These are phyloP conservation scores for Juncus effusus DNA, from an alignment of 176 grass and related monocot species.

Conservation along the genomic window DNA sequence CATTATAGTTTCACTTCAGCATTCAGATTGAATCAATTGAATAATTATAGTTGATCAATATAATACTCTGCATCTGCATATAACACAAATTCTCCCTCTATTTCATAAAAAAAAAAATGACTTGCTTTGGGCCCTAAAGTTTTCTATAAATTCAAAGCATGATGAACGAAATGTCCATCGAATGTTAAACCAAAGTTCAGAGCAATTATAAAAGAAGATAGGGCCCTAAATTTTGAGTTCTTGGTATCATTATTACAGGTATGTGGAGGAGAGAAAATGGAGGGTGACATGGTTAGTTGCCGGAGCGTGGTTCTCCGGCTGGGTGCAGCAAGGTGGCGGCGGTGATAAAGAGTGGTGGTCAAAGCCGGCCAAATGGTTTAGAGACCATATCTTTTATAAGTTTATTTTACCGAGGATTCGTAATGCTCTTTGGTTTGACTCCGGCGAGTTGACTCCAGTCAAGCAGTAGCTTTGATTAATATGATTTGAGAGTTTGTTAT, in stretches of 20 bases:
- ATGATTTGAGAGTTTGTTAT: too few species aligned
- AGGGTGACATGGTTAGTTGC: slow-evolving; percentile 26
- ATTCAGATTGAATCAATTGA: too few species aligned
- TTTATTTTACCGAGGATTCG: neutral
- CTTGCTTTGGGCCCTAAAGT: too few species aligned
- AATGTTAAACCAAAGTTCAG: too few species aligned
- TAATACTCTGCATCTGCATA: too few species aligned
- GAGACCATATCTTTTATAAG: slow-evolving; percentile 17
- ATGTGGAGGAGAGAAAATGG: slow-evolving; percentile 29
- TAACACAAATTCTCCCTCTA: too few species aligned
- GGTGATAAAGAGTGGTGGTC: neutral
- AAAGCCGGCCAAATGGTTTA: slow-evolving; percentile 1
- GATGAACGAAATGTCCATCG: too few species aligned
- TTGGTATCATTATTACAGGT: neutral
- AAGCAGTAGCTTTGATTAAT: too few species aligned
- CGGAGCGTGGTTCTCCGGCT: slow-evolving; percentile 30
- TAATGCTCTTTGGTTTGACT: slow-evolving; percentile 6
- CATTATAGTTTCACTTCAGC: too few species aligned
- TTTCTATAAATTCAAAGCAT: too few species aligned
- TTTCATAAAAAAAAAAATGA: neutral
- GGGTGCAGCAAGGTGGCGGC: slow-evolving; percentile 13
- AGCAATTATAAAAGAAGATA: too few species aligned
- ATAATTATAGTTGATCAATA: too few species aligned
- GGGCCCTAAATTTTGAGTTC: neutral
- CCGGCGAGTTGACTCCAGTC: slow-evolving; percentile 11